Evolutionary conservation across 805 yeast genomes (phyloP), one percentile per base, ranked within the genome.

Genomic region (Teunomyces stri): DNA sequence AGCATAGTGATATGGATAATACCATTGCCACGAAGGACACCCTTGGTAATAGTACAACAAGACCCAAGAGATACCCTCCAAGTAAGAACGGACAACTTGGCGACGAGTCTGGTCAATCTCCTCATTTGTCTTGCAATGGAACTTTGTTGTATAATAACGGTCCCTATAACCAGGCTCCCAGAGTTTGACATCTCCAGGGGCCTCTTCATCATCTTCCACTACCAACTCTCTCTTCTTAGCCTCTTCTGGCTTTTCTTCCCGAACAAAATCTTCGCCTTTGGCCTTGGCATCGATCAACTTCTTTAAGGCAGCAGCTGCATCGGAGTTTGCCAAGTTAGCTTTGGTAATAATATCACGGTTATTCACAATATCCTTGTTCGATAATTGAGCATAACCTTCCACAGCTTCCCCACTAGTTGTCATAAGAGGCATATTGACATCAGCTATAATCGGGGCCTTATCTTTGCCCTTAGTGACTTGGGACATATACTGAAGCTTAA

Each of bases 1-100:
- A 0, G 99, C 98, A 69, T 94, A 95, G 62, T 94, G 98, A 63
- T 85, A 92, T 0, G 98, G 99, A 59, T 85, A 94, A 65, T 82
- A 94, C 99, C 99, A 94, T 46, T 84, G 84, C 99, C 99, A 94
- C 0, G 98, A 92, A 0, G 96, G 96, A 69, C 98, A 92, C 2
- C 97, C 98, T 66, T 94, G 98, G 65, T 89, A 92, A 68, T 94
- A 94, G 65, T 94, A 94, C 45, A 89, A 68, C 53, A 94, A 73
- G 1, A 85, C 96, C 99, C 99, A 94, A n/a, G 96, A 82, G 3
- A 94, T 87, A 51, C 99, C 99, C 65, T 92, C 97, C 46, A 94
- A 78, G 60, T 94, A 94, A 42, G 82, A 78, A 46, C 73, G 71
- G 0, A 84, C 89, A 59, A 94, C 82, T 39, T 76, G 73, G 51